Conservation (phyloP, 352 stramenopile species). For the Thalassiosira ordinaria region DNA sequence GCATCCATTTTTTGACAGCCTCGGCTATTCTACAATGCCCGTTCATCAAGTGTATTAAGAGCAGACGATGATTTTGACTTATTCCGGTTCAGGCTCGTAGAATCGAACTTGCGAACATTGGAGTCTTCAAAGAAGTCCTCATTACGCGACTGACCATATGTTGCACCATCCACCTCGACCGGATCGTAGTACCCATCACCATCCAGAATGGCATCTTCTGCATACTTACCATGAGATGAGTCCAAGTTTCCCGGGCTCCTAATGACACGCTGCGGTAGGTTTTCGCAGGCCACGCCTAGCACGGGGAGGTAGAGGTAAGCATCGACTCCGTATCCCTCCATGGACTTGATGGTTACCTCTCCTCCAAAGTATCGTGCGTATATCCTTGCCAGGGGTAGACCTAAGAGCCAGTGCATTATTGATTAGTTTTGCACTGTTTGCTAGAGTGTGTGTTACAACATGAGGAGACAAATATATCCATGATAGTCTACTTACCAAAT, state of each 20-base stretch:
- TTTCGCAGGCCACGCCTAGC: conserved; percentile 82
- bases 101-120: conserved; percentile 7
- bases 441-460: no score
- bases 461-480: no score
- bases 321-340: conserved; percentile 86
- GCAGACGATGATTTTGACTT: conserved; percentile 6
- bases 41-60: conserved; percentile 31
- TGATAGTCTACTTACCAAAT: no score
- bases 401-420: no score
- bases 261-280: conserved; percentile 72
- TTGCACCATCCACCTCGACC: background rate
- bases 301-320: conserved; percentile 83
- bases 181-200: conserved; percentile 31
- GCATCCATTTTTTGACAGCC: background rate
- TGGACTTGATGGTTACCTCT: conserved; percentile 82
- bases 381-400: conserved; percentile 79
- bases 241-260: conserved; percentile 74
- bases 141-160: conserved; percentile 23
- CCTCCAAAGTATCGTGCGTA: conserved; percentile 86
- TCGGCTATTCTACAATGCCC: conserved; percentile 30
- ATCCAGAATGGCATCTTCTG: conserved; percentile 26
- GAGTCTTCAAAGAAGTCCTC: conserved; percentile 48
- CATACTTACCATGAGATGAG: conserved; percentile 37
- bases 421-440: no score
- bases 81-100: background rate